Evolutionary conservation across 2,329 filamentous ascomycete species (phyloP).

Genomic region (Aspergillus costaricaensis): DNA sequence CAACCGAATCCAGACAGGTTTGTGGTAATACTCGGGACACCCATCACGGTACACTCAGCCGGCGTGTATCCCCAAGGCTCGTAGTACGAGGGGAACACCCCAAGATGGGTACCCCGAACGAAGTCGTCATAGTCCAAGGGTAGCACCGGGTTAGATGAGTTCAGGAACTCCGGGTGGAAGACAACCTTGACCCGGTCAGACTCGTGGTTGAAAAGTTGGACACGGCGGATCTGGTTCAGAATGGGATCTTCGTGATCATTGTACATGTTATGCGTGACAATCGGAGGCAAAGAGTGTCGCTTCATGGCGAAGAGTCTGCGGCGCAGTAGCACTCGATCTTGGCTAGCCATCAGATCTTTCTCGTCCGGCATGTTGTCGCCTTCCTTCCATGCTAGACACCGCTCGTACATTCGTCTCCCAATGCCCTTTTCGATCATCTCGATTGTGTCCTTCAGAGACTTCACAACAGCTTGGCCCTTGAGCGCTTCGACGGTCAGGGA

Average conservation of each 20-base stretch:
- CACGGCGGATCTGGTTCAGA: slow-evolving; percentile 90
- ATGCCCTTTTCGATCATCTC: slow-evolving; percentile 91
- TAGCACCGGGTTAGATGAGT: slow-evolving; percentile 90
- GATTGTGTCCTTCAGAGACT: slow-evolving; percentile 89
- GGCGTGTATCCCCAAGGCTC: slow-evolving; percentile 99
- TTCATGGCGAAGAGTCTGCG: slow-evolving; percentile 97
- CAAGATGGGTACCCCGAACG: slow-evolving; percentile 92
- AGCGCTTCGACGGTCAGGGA: slow-evolving; percentile 93
- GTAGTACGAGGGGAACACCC: slow-evolving; percentile 96
- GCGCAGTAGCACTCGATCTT: slow-evolving; percentile 89
- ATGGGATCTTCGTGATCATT: slow-evolving; percentile 93
- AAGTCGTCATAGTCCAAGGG: slow-evolving; percentile 98
- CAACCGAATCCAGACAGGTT: slow-evolving; percentile 97
- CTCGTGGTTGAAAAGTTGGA: slow-evolving; percentile 95
- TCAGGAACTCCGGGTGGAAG: slow-evolving; percentile 97
- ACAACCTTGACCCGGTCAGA: slow-evolving; percentile 94
- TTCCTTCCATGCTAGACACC: slow-evolving; percentile 92
- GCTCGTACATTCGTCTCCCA: slow-evolving; percentile 90
- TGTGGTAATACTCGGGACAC: slow-evolving; percentile 95
- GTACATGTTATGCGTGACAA: slow-evolving; percentile 98
- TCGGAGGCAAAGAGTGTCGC: slow-evolving; percentile 82
- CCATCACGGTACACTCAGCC: slow-evolving; percentile 98
- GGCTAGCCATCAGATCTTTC: slow-evolving; percentile 89
- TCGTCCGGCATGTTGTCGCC: slow-evolving; percentile 91
- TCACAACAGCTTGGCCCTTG: slow-evolving; percentile 96